Percentiles rank a stretch among this genome's conserved stretches.
phyloP scores from a whole-genome alignment of 176 grass and related monocot species.

The Rhynchospora breviuscula region DNA sequence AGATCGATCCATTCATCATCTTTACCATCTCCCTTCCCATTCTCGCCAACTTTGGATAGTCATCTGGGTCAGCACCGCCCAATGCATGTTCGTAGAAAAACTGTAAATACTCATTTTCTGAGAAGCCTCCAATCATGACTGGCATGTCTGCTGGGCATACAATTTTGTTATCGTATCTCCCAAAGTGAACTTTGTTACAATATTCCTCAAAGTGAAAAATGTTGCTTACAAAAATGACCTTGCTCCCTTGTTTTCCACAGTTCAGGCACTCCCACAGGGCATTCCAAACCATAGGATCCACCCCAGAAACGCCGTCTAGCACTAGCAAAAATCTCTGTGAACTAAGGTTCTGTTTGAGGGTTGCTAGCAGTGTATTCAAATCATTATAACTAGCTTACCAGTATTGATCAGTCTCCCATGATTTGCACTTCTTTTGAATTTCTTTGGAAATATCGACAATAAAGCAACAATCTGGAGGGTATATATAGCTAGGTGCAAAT shows the following conservation, averaged over 20 bases:
- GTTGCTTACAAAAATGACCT: conserved; percentile 6
- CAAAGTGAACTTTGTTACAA: no score
- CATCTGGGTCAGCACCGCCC: conserved; percentile 8
- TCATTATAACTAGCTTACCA: no score
- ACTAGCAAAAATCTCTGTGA: conserved; percentile 13
- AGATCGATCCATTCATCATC: not conserved
- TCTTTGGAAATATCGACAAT: no score
- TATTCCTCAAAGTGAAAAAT: not conserved
- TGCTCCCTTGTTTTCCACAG: not conserved
- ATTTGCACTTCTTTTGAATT: not conserved
- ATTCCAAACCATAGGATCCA: conserved; percentile 8
- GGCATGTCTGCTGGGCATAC: not conserved
- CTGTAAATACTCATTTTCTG: conserved; percentile 14
- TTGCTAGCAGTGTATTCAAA: not conserved
- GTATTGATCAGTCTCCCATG: not conserved
- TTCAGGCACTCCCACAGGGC: not conserved
- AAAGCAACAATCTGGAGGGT: not conserved
- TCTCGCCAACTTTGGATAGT: not conserved
- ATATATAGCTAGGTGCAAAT: not conserved
- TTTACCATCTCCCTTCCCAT: not conserved
- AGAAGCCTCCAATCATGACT: not conserved
- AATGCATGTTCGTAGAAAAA: conserved; percentile 29
- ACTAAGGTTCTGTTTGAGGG: not conserved
- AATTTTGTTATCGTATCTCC: not conserved
- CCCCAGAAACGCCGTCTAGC: not conserved